phyloP scores from a whole-genome alignment of 2,329 filamentous ascomycete genomes.

The Xylariaceae sp. region DNA sequence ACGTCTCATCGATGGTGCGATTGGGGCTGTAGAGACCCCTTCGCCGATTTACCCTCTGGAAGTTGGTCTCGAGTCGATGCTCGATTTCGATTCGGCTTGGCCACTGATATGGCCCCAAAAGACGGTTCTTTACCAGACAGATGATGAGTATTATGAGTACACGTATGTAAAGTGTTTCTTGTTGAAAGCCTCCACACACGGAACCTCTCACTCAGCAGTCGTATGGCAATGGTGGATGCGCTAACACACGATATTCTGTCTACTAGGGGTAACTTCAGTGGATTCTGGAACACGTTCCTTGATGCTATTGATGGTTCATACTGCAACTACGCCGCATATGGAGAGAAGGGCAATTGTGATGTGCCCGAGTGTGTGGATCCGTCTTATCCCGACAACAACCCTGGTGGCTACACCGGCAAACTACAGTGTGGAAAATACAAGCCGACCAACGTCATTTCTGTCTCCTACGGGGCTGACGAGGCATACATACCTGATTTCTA shows the following conservation, averaged over 20 bases:
- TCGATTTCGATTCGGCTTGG: slow-evolving; percentile 23
- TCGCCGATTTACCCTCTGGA: slow-evolving; percentile 18
- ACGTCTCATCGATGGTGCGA: slow-evolving; percentile 33
- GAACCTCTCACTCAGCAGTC: no score
- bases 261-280: slow-evolving; percentile 28
- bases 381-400: slow-evolving; percentile 15
- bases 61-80: slow-evolving; percentile 22
- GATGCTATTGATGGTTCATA: slow-evolving; percentile 24
- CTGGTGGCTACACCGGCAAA: slow-evolving; percentile 16
- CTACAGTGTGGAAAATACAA: slow-evolving; percentile 20
- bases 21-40: slow-evolving; percentile 22
- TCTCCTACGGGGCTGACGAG: slow-evolving; percentile 19
- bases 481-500: slow-evolving; percentile 15
- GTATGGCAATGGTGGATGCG: no score
- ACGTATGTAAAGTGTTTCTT: slow-evolving; percentile 1
- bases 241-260: no score
- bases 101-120: slow-evolving; percentile 22
- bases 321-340: slow-evolving; percentile 21
- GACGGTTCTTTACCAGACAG: slow-evolving; percentile 21
- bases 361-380: slow-evolving; percentile 19
- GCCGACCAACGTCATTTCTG: slow-evolving; percentile 19
- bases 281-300: slow-evolving; percentile 21
- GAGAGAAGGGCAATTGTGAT: slow-evolving; percentile 23
- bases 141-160: slow-evolving; percentile 26
- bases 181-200: no score